Evolutionary conservation across 2,329 filamentous ascomycete species (phyloP).

Genomic region (Grosmannia serpens): DNA sequence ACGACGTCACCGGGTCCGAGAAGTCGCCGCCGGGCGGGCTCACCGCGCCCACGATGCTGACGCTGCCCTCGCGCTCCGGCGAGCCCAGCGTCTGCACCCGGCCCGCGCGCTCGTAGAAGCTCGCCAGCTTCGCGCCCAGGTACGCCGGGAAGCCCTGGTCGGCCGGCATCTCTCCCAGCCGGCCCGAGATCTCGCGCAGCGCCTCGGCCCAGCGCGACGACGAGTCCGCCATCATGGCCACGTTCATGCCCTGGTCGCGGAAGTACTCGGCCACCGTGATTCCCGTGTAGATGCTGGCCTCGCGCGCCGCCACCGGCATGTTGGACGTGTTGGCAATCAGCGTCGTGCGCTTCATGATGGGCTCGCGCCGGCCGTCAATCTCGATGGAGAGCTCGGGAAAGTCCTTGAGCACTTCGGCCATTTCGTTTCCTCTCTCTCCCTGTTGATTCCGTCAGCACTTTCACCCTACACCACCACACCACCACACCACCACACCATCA

Average conservation of each 20-base stretch:
- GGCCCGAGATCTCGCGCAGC: slow-evolving; percentile 95
- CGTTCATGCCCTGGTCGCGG: slow-evolving; percentile 90
- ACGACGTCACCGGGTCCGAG: slow-evolving; percentile 91
- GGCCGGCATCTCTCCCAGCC: slow-evolving; percentile 98
- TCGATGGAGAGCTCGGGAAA: slow-evolving; percentile 97
- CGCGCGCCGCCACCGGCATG: slow-evolving; percentile 97
- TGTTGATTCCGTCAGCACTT: neutral
- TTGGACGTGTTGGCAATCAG: slow-evolving; percentile 99
- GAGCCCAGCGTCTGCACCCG: slow-evolving; percentile 77
- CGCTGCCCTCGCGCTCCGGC: slow-evolving; percentile 78
- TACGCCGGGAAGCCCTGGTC: slow-evolving; percentile 99
- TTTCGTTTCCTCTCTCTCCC: slow-evolving; percentile 90
- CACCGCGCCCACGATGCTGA: slow-evolving; percentile 96
- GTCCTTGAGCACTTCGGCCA: slow-evolving; percentile 99
- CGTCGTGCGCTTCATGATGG: slow-evolving; percentile 99
- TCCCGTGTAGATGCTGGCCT: slow-evolving; percentile 96
- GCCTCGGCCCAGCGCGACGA: slow-evolving; percentile 97
- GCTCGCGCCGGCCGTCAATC: slow-evolving; percentile 86
- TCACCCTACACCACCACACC: no score
- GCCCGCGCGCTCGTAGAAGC: slow-evolving; percentile 98
- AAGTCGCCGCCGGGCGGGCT: slow-evolving; percentile 98
- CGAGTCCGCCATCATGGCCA: slow-evolving; percentile 99
- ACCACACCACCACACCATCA: neutral
- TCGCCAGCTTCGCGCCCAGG: slow-evolving; percentile 89
- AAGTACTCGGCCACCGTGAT: slow-evolving; percentile 96